These are phyloP conservation scores for Nannizziopsis arthrosporioides DNA, from an alignment of 2,329 filamentous ascomycete genomes.

Conservation along the genomic window DNA sequence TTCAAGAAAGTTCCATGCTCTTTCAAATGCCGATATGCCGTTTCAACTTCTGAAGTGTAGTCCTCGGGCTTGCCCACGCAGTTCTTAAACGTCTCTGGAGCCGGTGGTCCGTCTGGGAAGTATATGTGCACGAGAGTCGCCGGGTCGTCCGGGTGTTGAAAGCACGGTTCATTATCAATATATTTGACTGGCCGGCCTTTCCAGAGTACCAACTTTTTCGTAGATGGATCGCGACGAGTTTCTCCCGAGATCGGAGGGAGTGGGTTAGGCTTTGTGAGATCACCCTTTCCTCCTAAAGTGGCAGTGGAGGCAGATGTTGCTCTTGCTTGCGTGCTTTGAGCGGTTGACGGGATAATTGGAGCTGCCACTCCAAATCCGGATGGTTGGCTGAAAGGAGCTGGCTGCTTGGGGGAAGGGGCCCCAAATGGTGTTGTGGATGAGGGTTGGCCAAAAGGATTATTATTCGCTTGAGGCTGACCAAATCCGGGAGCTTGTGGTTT, in stretches of 20 bases:
- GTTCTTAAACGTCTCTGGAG: constrained; percentile 33
- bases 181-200: constrained; percentile 55
- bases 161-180: constrained; percentile 40
- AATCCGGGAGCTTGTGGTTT: constrained; percentile 24
- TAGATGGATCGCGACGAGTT: constrained; percentile 26
- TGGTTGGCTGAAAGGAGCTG: constrained; percentile 19
- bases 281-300: constrained; percentile 12
- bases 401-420: constrained; percentile 15
- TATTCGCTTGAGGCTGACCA: constrained; percentile 21
- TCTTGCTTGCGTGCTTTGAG: not conserved
- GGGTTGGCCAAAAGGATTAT: constrained; percentile 25
- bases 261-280: constrained; percentile 13
- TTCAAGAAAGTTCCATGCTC: constrained; percentile 57
- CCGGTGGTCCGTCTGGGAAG: constrained; percentile 60
- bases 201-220: constrained; percentile 43
- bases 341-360: constrained; percentile 19
- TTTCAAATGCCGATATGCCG: constrained; percentile 53
- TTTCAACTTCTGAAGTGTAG: constrained; percentile 43
- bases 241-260: constrained; percentile 25
- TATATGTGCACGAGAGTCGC: constrained; percentile 54
- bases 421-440: constrained; percentile 18
- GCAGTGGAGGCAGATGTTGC: constrained; percentile 3
- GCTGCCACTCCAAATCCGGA: constrained; percentile 13
- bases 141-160: constrained; percentile 41
- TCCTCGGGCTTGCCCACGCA: constrained; percentile 43